Evolutionary conservation across 176 grass and related monocot species (phyloP).

Genomic region (Carex parvula): DNA sequence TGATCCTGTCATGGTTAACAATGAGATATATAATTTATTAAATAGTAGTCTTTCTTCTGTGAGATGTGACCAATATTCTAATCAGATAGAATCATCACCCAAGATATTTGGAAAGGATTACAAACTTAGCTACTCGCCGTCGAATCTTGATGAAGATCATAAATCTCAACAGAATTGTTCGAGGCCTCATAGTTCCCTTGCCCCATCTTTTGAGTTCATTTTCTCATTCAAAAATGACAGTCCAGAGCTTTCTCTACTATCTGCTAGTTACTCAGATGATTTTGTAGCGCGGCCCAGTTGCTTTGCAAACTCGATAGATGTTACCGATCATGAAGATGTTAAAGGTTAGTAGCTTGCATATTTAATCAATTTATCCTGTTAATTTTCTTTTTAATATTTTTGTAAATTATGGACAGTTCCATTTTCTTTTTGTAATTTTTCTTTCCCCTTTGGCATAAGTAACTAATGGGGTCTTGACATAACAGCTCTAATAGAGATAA

Average conservation of each 20-base stretch:
- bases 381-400: too few relatives aligned
- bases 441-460: too few relatives aligned
- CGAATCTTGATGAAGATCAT: background rate
- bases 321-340: background rate
- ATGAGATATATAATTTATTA: background rate
- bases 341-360: background rate
- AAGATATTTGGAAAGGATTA: background rate
- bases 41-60: background rate
- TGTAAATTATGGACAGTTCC: too few relatives aligned
- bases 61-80: background rate
- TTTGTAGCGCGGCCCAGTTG: background rate
- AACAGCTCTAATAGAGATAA: too few relatives aligned
- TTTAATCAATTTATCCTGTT: too few relatives aligned
- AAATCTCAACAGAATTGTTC: background rate
- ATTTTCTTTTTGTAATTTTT: too few relatives aligned
- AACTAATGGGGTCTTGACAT: too few relatives aligned
- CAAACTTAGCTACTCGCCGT: background rate
- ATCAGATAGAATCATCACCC: background rate
- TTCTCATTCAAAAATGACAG: background rate
- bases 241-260: background rate
- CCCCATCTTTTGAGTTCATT: background rate
- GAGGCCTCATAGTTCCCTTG: background rate
- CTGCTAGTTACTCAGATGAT: background rate
- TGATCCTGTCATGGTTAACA: background rate
- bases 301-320: background rate